These are phyloP conservation scores for Tilletia indica DNA, from an alignment of 1,284 basidiomycete species.

Conservation along the genomic window DNA sequence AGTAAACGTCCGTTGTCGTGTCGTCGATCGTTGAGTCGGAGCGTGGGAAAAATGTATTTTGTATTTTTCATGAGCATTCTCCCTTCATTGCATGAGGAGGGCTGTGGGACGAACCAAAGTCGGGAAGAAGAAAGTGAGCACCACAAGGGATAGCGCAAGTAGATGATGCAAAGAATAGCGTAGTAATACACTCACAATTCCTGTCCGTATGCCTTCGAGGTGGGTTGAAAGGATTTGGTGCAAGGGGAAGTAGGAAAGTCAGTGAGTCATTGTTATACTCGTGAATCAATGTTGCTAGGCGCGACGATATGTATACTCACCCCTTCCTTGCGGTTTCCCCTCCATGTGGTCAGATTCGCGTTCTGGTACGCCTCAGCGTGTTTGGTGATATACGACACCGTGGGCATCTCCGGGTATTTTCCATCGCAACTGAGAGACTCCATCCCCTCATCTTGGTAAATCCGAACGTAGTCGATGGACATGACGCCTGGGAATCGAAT, in stretches of 20 bases:
- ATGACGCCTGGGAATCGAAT: slow-evolving; percentile 38
- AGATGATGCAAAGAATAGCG: neutral
- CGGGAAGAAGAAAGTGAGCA: neutral
- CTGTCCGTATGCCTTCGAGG: neutral
- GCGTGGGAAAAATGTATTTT: too few species aligned
- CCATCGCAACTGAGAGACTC: neutral
- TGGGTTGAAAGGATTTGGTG: neutral
- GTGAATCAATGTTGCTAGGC: neutral
- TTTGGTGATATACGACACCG: neutral
- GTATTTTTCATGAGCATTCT: neutral
- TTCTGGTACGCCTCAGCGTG: slow-evolving; percentile 6
- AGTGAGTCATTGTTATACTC: neutral
- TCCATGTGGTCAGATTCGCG: neutral
- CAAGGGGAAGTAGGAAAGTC: neutral
- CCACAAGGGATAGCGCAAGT: neutral
- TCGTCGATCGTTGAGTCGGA: too few species aligned
- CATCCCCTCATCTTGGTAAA: neutral
- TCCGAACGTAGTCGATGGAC: slow-evolving; percentile 37
- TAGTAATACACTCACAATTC: neutral
- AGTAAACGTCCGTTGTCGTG: too few species aligned
- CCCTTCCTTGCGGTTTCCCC: neutral
- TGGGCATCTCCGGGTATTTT: neutral
- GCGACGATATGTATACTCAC: neutral
- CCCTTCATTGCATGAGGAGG: neutral
- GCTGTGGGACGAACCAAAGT: neutral